Evolutionary conservation across 73 alveolate species (phyloP).

Genomic region (Durusdinium trenchii): DNA sequence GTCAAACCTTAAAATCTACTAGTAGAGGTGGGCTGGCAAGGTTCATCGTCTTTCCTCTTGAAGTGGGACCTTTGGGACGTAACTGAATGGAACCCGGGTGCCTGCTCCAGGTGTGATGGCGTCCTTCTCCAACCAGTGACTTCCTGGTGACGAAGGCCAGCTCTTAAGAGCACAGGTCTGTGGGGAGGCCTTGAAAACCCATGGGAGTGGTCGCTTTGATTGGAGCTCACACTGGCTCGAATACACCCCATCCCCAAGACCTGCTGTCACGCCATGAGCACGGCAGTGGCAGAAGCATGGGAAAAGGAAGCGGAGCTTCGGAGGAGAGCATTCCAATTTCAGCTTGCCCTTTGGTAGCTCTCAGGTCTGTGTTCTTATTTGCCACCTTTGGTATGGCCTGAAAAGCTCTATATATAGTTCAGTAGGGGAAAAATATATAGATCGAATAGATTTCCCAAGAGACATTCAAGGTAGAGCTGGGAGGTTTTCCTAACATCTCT

Average conservation of each 20-base stretch:
- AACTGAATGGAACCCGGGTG: neutral
- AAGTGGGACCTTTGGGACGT: no score
- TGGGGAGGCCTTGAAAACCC: neutral
- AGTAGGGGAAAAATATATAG: no score
- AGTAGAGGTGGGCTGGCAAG: no score
- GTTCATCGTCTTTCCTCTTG: no score
- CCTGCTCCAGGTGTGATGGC: neutral
- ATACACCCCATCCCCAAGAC: neutral
- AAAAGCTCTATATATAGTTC: no score
- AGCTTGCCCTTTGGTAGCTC: neutral
- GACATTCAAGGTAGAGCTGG: neutral
- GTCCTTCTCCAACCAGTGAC: neutral
- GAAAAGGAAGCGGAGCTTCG: neutral
- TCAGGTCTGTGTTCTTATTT: neutral
- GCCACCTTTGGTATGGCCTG: neutral
- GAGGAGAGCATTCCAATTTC: neutral
- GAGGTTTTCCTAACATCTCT: neutral
- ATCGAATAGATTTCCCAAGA: neutral
- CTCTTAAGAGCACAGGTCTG: neutral
- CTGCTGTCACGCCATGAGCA: conserved; percentile 1
- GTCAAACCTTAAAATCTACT: no score
- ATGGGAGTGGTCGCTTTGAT: no score
- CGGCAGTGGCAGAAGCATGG: conserved; percentile 4
- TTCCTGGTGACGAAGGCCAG: neutral
- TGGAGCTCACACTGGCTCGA: neutral